Conservation (phyloP, 768 basidiomycete species). For the Termitomyces sp. region DNA sequence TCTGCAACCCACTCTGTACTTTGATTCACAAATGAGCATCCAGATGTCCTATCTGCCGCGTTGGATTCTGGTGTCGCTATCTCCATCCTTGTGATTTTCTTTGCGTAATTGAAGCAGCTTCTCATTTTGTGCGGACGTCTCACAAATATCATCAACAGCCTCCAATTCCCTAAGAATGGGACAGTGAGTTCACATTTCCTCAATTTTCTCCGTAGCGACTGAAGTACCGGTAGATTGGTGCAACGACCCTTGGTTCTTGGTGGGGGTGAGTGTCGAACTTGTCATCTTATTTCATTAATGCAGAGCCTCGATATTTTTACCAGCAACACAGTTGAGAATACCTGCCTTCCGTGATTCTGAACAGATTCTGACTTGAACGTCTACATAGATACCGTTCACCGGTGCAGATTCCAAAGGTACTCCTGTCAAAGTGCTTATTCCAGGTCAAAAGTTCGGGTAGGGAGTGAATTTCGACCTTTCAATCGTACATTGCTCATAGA, state of each 20-base stretch:
- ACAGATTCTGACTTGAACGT: background rate
- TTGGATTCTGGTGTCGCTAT: constrained; percentile 68
- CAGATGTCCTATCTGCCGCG: constrained; percentile 69
- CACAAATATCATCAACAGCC: constrained; percentile 6
- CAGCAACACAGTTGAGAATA: constrained; percentile 22
- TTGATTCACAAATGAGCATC: background rate
- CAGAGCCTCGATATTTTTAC: background rate
- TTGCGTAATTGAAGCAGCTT: constrained; percentile 32
- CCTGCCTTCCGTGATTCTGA: background rate
- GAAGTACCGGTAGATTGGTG: constrained; percentile 24
- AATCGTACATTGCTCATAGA: background rate
- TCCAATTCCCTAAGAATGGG: constrained; percentile 39
- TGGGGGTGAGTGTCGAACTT: constrained; percentile 28
- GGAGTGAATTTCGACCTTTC: background rate
- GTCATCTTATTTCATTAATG: background rate
- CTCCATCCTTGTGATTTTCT: constrained; percentile 61
- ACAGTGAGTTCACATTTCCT: constrained; percentile 19
- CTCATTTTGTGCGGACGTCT: background rate
- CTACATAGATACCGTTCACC: constrained; percentile 19
- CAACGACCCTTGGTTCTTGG: constrained; percentile 27
- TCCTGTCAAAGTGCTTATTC: constrained; percentile 25
- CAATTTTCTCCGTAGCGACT: background rate
- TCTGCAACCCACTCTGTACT: background rate
- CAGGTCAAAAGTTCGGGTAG: constrained; percentile 32
- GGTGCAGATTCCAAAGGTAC: constrained; percentile 25